These are phyloP conservation scores for Orobanche coerulescens DNA, from an alignment of 257 asterid genomes.

Conservation along the genomic window DNA sequence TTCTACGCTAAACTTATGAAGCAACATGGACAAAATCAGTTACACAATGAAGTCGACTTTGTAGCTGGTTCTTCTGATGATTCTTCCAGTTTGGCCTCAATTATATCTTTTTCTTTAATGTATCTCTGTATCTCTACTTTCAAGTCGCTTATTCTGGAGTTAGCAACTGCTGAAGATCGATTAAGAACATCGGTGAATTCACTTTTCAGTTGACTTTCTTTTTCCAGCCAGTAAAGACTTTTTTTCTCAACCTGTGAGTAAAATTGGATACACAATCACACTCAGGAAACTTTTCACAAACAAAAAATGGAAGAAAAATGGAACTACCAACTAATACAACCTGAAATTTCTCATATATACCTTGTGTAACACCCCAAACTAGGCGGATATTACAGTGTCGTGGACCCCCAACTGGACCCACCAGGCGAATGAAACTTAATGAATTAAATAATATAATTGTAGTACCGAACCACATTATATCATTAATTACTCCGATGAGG, in stretches of 20 bases:
- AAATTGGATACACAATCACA: conserved; percentile 20
- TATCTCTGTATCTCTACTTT: conserved; percentile 59
- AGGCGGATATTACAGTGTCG: no score
- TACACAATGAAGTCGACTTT: conserved; percentile 9
- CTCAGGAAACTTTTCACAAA: conserved; percentile 6
- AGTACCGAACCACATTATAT: no score
- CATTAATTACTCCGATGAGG: no score
- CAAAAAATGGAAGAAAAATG: conserved; percentile 20
- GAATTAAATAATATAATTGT: no score
- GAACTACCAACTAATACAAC: conserved; percentile 45
- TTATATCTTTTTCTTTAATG: conserved; percentile 39
- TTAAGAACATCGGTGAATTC: conserved; percentile 70
- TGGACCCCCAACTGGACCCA: no score
- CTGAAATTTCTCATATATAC: conserved; percentile 84
- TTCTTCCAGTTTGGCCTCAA: conserved; percentile 61
- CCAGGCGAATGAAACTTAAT: no score
- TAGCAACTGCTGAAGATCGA: conserved; percentile 60
- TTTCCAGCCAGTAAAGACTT: conserved; percentile 79
- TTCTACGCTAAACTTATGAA: conserved; percentile 4
- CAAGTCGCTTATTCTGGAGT: conserved; percentile 66
- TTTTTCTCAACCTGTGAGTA: conserved; percentile 77
- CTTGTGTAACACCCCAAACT: no score
- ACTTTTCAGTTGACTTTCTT: conserved; percentile 62
- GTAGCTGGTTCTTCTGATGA: conserved; percentile 79
- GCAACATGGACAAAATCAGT: not conserved